These are phyloP conservation scores for Nemania abortiva DNA, from an alignment of 2,329 filamentous ascomycete genomes.

Conservation along the genomic window DNA sequence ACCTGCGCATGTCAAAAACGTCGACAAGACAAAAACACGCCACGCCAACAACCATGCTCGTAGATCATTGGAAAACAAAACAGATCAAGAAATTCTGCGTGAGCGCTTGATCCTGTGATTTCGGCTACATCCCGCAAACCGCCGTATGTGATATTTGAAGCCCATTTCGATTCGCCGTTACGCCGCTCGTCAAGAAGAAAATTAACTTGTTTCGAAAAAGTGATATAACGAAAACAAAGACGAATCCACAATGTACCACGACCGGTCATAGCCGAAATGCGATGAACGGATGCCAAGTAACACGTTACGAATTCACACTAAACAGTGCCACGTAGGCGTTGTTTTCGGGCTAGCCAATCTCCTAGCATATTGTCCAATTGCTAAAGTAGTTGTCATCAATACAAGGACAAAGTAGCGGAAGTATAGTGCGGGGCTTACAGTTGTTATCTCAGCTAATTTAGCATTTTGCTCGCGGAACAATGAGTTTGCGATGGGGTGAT, in stretches of 20 bases:
- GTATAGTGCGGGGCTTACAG: constrained; percentile 59
- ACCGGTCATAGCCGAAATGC: constrained; percentile 7
- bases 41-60: constrained; percentile 24
- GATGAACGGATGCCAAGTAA: neutral
- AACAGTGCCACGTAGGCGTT: constrained; percentile 53
- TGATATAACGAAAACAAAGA: constrained; percentile 22
- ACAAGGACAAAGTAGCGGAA: constrained; percentile 39
- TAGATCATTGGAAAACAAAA: constrained; percentile 36
- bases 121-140: constrained; percentile 29
- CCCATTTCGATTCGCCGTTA: constrained; percentile 34
- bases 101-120: constrained; percentile 28
- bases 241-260: constrained; percentile 12
- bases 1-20: constrained; percentile 18
- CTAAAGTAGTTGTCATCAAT: constrained; percentile 50
- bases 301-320: constrained; percentile 8
- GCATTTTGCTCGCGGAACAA: constrained; percentile 90
- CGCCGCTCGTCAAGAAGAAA: constrained; percentile 34
- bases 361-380: constrained; percentile 90
- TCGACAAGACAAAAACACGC: constrained; percentile 24
- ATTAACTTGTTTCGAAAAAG: constrained; percentile 26
- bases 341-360: constrained; percentile 81
- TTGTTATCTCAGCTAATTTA: constrained; percentile 86
- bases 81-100: constrained; percentile 23
- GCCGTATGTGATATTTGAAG: constrained; percentile 34
- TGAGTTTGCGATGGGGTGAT: constrained; percentile 84